Conservation (phyloP, 1,284 basidiomycete species). For the Xanthoconium separans region DNA sequence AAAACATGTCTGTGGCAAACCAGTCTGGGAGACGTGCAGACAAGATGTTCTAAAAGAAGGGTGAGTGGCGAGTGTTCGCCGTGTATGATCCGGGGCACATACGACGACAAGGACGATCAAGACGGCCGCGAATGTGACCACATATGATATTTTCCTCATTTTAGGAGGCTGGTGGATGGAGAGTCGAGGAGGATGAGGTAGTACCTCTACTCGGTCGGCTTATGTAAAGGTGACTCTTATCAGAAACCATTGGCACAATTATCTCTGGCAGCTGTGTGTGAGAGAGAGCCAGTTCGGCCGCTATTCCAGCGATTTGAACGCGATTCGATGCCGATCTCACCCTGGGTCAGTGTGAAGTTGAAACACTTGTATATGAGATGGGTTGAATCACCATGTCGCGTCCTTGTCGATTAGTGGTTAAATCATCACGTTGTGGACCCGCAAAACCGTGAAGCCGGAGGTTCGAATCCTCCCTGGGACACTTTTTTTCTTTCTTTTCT, state of each 20-base stretch:
- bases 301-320: not conserved
- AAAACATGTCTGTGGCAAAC: slow-evolving; percentile 39
- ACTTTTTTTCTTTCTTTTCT: no score
- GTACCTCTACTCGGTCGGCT: not conserved
- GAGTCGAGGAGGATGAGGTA: not conserved
- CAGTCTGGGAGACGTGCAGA: slow-evolving; percentile 62
- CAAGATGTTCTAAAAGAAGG: slow-evolving; percentile 50
- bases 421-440: slow-evolving; percentile 42
- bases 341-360: not conserved
- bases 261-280: slow-evolving; percentile 4
- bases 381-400: not conserved
- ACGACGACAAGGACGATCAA: slow-evolving; percentile 52
- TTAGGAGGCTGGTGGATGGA: slow-evolving; percentile 4
- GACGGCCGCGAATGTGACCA: slow-evolving; percentile 56
- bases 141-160: slow-evolving; percentile 70
- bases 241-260: slow-evolving; percentile 27
- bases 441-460: slow-evolving; percentile 35
- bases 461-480: slow-evolving; percentile 44
- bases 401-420: slow-evolving; percentile 43
- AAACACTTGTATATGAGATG: not conserved
- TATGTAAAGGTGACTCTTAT: slow-evolving; percentile 19
- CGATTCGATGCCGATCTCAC: not conserved
- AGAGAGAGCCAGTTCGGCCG: no score
- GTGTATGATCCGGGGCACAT: slow-evolving; percentile 25
- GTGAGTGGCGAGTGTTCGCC: not conserved